phyloP scores from a whole-genome alignment of 345 rosid species.

The Pistacia integerrima region DNA sequence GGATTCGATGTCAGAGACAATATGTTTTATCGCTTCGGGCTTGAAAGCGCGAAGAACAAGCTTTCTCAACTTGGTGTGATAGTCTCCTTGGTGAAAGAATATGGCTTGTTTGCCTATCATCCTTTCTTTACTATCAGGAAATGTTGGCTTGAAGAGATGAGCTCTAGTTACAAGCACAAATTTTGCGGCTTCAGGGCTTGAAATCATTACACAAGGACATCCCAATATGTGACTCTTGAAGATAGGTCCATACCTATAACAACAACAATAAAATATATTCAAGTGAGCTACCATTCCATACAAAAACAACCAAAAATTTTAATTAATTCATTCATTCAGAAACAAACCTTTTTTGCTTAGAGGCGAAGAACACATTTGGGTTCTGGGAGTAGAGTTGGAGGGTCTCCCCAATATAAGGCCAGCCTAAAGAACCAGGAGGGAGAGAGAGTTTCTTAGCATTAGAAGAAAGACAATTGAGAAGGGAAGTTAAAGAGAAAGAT shows the following conservation, averaged over 20 bases:
- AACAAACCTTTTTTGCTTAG: constrained; percentile 55
- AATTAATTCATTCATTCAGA: too few species aligned
- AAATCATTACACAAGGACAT: constrained; percentile 87
- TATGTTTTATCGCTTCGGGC: constrained; percentile 57
- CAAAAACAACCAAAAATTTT: too few species aligned
- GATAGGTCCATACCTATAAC: constrained; percentile 63
- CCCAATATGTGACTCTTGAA: constrained; percentile 86
- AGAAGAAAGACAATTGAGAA: constrained; percentile 30
- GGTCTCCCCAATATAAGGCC: constrained; percentile 87
- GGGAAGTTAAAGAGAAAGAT: constrained; percentile 30
- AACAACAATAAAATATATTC: background rate
- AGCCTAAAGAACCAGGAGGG: constrained; percentile 88
- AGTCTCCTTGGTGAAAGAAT: constrained; percentile 86
- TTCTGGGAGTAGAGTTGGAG: constrained; percentile 86
- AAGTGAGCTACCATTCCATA: background rate
- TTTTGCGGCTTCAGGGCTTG: constrained; percentile 83
- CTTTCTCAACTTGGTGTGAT: constrained; percentile 70
- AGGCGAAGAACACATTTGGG: constrained; percentile 82
- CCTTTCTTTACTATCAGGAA: constrained; percentile 88
- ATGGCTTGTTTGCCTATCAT: constrained; percentile 82
- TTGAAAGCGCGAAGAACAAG: constrained; percentile 81
- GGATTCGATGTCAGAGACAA: constrained; percentile 57
- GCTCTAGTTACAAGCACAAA: constrained; percentile 67
- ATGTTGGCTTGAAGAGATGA: constrained; percentile 85
- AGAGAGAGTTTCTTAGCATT: constrained; percentile 47